Evolutionary conservation across 1,284 basidiomycete species (phyloP), one percentile per base, ranked within the genome.

Genomic region (Papiliotrema laurentii): DNA sequence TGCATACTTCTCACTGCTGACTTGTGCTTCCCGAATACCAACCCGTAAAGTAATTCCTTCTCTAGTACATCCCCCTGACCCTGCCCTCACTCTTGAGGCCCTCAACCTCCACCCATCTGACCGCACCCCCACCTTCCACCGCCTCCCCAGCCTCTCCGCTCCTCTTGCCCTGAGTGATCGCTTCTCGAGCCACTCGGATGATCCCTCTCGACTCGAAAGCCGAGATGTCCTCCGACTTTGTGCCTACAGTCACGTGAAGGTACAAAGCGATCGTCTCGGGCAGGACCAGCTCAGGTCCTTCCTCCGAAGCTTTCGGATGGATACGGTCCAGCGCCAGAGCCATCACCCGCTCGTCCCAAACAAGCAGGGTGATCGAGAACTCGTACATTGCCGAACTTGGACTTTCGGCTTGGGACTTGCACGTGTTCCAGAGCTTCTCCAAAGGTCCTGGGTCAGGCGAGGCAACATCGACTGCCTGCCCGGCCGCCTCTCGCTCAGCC

Each of bases 211-310:
- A 59, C 74, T 96, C 89, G 37, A 86, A 82, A 1, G 90, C 80
- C 0, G 68, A 61, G 1, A 94, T 77, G 2, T 75, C 72, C 16
- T 72, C 66, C 35, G 78, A 64, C 46, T 68, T 62, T 4, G 89
- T 94, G 2, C 89, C 96, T 4, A 97, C 83, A 0, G 96, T 98
- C 51, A 98, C 81, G 68, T 98, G 96, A 56, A 93, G 68, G 53
- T 79, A 57, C 11, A 74, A 59, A 51, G 73, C 74, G 11, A 83
- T 61, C 16, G 80, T 78, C 14, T 74, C 64, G 0, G 80, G 75
- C 19, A 92, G 45, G 0, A 68, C 30, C 13, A 43, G 37, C 19
- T 41, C 36, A 25, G 39, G 26, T 28, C 27, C 24, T 41, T 36
- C 19, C 24, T 48, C 42, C 48, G 55, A 16, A 47, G 37, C 35